phyloP scores from a whole-genome alignment of 805 yeast species.

The Clavispora fructus region DNA sequence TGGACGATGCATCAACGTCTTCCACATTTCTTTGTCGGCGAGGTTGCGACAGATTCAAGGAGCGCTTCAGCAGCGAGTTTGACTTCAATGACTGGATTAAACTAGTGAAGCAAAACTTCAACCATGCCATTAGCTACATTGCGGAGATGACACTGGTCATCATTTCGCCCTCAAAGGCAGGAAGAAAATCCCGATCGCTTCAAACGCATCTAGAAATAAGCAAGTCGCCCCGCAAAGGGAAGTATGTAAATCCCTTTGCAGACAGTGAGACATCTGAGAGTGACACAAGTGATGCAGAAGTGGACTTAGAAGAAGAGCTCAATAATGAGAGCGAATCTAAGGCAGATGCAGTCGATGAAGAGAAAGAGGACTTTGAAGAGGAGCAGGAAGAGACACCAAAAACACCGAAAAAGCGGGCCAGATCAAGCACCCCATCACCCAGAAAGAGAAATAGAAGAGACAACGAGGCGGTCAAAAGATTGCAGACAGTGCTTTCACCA shows the following conservation, averaged over 20 bases:
- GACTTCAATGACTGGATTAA: conserved; percentile 33
- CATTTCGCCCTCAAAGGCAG: conserved; percentile 11
- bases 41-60: conserved; percentile 35
- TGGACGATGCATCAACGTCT: conserved; percentile 31
- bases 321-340: not conserved
- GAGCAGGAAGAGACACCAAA: conserved; percentile 2
- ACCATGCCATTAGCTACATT: conserved; percentile 5
- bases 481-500: conserved; percentile 17
- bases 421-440: conserved; percentile 1
- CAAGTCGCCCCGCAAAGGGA: conserved; percentile 1
- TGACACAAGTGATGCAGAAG: conserved; percentile 8
- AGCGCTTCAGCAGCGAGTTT: conserved; percentile 28
- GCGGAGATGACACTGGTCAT: conserved; percentile 12
- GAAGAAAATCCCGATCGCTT: not conserved
- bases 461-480: conserved; percentile 14
- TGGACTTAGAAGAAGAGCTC: not conserved
- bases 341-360: not conserved
- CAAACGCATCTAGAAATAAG: conserved; percentile 4
- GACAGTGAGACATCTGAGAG: conserved; percentile 3
- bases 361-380: not conserved
- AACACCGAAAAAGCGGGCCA: conserved; percentile 1
- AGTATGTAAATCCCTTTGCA: not conserved
- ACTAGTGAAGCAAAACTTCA: conserved; percentile 12
- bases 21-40: conserved; percentile 36
- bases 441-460: conserved; percentile 7